phyloP scores from a whole-genome alignment of 2,329 filamentous ascomycete genomes.

The Phialocephala sp. region DNA sequence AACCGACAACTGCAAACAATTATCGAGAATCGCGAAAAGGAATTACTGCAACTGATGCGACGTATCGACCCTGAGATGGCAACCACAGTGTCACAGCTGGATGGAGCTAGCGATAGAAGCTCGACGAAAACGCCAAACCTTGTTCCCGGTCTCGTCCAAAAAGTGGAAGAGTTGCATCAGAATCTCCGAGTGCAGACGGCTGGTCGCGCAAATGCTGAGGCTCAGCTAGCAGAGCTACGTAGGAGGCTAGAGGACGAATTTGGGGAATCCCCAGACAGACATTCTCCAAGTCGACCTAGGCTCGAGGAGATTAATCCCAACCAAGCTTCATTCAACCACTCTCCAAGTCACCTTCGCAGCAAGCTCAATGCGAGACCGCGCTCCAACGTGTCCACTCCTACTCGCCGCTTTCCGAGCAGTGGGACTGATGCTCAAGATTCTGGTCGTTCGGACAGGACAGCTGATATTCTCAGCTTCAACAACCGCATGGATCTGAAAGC shows the following conservation, averaged over 20 bases:
- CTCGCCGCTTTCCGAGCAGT: conserved; percentile 70
- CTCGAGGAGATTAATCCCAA: conserved; percentile 89
- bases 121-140: conserved; percentile 57
- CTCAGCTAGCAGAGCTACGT: conserved; percentile 79
- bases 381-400: conserved; percentile 80
- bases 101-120: conserved; percentile 62
- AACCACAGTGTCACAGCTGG: conserved; percentile 55
- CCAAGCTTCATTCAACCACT: conserved; percentile 74
- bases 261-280: conserved; percentile 64
- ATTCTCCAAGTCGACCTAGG: conserved; percentile 70
- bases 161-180: conserved; percentile 87
- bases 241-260: conserved; percentile 75
- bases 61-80: conserved; percentile 78
- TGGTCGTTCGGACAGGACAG: conserved; percentile 81
- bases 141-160: conserved; percentile 84
- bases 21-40: conserved; percentile 79
- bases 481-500: conserved; percentile 89
- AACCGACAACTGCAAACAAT: conserved; percentile 80
- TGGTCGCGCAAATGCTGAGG: conserved; percentile 80
- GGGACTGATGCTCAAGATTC: conserved; percentile 72
- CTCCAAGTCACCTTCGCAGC: conserved; percentile 71
- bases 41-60: conserved; percentile 83
- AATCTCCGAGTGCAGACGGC: conserved; percentile 84
- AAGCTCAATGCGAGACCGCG: conserved; percentile 62
- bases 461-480: conserved; percentile 83